Percentiles rank a stretch among this genome's conserved stretches.
Conservation (phyloP, 495 filamentous ascomycete genomes). For the Cercophora sp. region DNA sequence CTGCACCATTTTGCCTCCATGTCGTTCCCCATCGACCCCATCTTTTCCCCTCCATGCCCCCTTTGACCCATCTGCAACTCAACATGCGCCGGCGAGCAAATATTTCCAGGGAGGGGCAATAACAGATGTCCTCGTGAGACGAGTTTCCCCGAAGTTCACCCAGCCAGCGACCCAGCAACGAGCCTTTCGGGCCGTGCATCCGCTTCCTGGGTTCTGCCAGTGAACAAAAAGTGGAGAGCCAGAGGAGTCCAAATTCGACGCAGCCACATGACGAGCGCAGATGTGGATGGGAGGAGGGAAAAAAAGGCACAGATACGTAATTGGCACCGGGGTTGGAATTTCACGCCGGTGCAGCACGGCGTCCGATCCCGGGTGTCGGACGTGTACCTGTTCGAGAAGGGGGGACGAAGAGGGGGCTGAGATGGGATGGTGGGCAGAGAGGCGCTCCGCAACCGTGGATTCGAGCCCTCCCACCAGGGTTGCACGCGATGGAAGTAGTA, state of each 20-base stretch:
- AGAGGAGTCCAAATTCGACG: conserved; percentile 1
- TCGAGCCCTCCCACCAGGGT: background rate
- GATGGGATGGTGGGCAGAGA: background rate
- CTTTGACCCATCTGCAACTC: no score
- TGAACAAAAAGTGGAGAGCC: conserved; percentile 5
- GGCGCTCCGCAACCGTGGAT: conserved; percentile 3
- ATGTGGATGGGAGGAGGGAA: background rate
- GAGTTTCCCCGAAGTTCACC: conserved; percentile 19
- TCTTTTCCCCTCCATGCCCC: no score
- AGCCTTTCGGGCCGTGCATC: conserved; percentile 18
- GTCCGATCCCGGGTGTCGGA: no score
- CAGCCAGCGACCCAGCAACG: conserved; percentile 6
- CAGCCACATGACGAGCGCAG: background rate
- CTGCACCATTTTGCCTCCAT: background rate
- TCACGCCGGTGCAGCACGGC: background rate
- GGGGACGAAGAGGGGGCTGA: background rate
- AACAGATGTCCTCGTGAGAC: background rate
- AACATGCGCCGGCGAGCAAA: no score
- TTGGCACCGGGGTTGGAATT: no score
- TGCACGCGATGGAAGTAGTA: conserved; percentile 6
- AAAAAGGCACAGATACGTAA: background rate
- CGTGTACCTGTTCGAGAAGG: background rate
- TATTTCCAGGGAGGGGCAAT: background rate
- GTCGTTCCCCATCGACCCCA: no score
- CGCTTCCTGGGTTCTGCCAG: background rate